Percentiles rank a stretch among this genome's conserved stretches.
phyloP scores from a whole-genome alignment of 1,284 basidiomycete genomes.

The Pseudozyma pruni region DNA sequence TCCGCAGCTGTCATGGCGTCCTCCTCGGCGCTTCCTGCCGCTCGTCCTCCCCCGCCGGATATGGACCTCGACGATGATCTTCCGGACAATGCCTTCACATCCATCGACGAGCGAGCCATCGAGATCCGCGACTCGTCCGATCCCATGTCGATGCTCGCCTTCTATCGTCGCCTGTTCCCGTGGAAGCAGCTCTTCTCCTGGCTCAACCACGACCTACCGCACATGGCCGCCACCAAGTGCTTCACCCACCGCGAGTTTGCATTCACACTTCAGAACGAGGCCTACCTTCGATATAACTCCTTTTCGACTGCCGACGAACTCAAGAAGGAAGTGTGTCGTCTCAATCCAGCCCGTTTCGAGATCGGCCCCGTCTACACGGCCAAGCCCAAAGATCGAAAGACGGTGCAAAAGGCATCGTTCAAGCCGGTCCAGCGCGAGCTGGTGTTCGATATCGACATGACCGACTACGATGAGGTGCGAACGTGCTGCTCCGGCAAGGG shows the following conservation, averaged over 20 bases:
- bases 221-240: slow-evolving; percentile 74
- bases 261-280: slow-evolving; percentile 90
- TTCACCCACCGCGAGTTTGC: slow-evolving; percentile 85
- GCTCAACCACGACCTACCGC: slow-evolving; percentile 84
- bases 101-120: slow-evolving; percentile 61
- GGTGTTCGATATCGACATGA: slow-evolving; percentile 99
- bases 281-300: slow-evolving; percentile 92
- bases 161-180: slow-evolving; percentile 91
- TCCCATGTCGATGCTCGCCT: slow-evolving; percentile 81
- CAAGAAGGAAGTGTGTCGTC: slow-evolving; percentile 77
- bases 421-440: slow-evolving; percentile 86
- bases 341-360: slow-evolving; percentile 79
- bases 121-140: slow-evolving; percentile 70
- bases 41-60: slow-evolving; percentile 55
- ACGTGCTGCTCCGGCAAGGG: slow-evolving; percentile 92
- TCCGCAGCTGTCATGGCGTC: slow-evolving; percentile 43
- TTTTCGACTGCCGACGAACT: slow-evolving; percentile 87
- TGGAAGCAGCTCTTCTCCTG: slow-evolving; percentile 93
- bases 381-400: slow-evolving; percentile 90
- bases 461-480: slow-evolving; percentile 95
- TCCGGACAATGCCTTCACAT: slow-evolving; percentile 47
- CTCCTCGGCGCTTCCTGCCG: slow-evolving; percentile 36
- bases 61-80: slow-evolving; percentile 55
- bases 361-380: slow-evolving; percentile 94
- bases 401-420: slow-evolving; percentile 79